Evolutionary conservation across 805 yeast genomes (phyloP), one percentile per base, ranked within the genome.

Genomic region (Debaryomyces hansenii): DNA sequence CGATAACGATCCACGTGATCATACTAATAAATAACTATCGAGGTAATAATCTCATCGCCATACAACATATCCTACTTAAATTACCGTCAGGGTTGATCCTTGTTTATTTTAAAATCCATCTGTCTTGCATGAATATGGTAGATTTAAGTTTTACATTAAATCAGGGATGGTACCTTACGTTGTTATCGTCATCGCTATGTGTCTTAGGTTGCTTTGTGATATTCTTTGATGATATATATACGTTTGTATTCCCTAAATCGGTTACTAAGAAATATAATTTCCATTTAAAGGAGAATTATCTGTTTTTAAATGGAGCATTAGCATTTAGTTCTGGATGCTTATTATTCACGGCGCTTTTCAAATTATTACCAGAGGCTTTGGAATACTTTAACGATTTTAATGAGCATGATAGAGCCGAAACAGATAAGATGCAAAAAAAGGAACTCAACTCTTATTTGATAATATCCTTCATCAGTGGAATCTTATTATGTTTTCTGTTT

Each of bases 271-370:
- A 54, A 37, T 66, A 69, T 51, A 75, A 77, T 1, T 83, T 86
- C 60, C 67, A 75, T 33, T 73, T 87, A 37, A 74, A 78, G 44
- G 77, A 79, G 45, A 84, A 85, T 59, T 79, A 84, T 32, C 64
- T 68, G 11, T 83, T 91, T 59, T 74, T 92, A 50, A 83, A 87
- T 34, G 83, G 83, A 29, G 85, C 96, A 2, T 74, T 92, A 24
- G 79, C 94, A 0, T 66, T 91, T 41, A 83, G 91, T 52, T 74
- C 92, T 0, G 98, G 99, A 0, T 88, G 96, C 20, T 75, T 92
- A 63, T 48, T 85, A 1, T 81, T 90, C 57, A 90, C 97, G 0
- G 80, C 96, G 0, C 66, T 92, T 41, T 86, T 81, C 67, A 79
- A 83, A 49, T 71, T 92, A 42, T 66, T 91, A n/a, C 97, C 97